Evolutionary conservation across 306 rosid genomes (phyloP), one percentile per base, ranked within the genome.

Genomic region (Cucurbita maxima): DNA sequence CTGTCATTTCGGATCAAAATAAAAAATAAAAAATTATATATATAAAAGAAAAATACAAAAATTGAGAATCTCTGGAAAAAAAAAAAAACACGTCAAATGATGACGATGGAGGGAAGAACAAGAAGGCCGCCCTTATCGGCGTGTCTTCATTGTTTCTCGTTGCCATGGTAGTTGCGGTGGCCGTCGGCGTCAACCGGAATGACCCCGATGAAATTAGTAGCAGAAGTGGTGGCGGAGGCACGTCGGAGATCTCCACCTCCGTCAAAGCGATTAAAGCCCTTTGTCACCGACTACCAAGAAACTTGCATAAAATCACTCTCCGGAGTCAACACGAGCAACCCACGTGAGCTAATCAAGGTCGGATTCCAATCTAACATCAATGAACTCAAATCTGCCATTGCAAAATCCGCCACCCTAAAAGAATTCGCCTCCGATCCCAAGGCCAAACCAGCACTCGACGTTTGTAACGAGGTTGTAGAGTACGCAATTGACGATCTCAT

Each of bases 401-500:
- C 55, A 5, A 87, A 84, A 71, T 78, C 94, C 6, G 2, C 72
- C 3, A 57, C 83, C 1, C 48, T 83, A 20, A 10, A 75, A 2
- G 86, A 82, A 8, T 40, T 85, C 13, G 88, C 74, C 10, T 79
- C 76, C 15, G 98, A 90, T 45, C 59, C 83, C 10, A 76, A 71
- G 75, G 67, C 88, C 10, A 84, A 56, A 72, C 79, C 85, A 18
- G 96, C 97, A 0, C 25, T 90, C 13, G 79, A 79, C 3, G 82
- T 79, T 37, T 93, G 98, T 74, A 77, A 67, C 2, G 94, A 87
- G 75, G 89, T 93, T 0, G 53, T 90, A 9, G 80, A 77, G 0
- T 90, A 81, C 16, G 88, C 94, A 0, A 48, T 93, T 10, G 87
- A 83, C 34, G 91, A 84, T 3, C 64, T 93, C 0, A 12, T 75